Evolutionary conservation across 2,329 filamentous ascomycete genomes (phyloP), one percentile per base, ranked within the genome.

Genomic region (Chrysoporthe puriensis): DNA sequence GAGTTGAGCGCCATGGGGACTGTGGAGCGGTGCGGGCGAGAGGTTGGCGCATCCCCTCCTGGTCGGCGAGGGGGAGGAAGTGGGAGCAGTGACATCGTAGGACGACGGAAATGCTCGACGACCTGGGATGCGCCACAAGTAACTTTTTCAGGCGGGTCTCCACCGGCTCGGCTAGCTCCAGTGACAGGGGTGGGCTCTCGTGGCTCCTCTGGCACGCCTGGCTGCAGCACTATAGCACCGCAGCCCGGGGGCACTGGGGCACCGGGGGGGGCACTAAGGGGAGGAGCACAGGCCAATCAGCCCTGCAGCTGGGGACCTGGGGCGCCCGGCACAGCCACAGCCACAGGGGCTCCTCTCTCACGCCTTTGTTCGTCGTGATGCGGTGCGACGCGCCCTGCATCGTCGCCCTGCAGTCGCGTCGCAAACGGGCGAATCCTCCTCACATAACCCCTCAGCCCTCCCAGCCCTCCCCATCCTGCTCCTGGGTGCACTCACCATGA

Each of bases 1-100:
- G 75, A 73, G 43, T 75, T 79, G 70, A 77, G 73, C 59, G 79
- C 74, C 79, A 82, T 75, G 67, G 32, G 43, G 57, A 62, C 32
- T 42, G 62, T 50, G 16, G 43, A 56, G 11, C 32, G 52, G 66
- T 34, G 14, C 50, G 32, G 59, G 52, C 34, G 32, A 54, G 40
- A 21, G 60, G 68, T 46, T 63, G 66, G 66, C 66, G 66, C 68
- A 68, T 69, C 64, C 65, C 62, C 58, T 60, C 58, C 36, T 67
- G 48, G 62, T 34, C 26, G 58, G 18, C 42, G 62, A 34, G 50
- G 14, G 14, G 42, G n/a, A 32, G 42, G 43, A 21, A 32, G 40
- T 9, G 9, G 21, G 11, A 48, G 52, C 9, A 58, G 44, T 59
- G 44, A 48, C 63, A 65, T 50, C 54, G 46, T 44, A 40, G 9